These are phyloP conservation scores for Agrocybe pediades DNA, from an alignment of 768 basidiomycete species.

Conservation along the genomic window DNA sequence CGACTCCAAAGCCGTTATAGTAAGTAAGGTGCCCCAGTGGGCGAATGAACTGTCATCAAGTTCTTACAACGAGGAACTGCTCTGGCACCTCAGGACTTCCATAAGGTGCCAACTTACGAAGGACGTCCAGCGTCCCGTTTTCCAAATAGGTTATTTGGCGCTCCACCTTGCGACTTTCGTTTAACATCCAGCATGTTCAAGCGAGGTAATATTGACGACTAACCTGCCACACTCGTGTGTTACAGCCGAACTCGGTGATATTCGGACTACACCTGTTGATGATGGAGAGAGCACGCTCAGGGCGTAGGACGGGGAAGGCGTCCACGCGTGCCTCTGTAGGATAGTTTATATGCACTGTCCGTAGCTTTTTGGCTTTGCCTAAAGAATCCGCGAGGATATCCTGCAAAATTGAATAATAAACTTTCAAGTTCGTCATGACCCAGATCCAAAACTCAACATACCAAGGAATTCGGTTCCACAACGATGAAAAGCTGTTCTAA, in stretches of 20 bases:
- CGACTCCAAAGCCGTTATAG: no score
- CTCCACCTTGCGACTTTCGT: conserved; percentile 41
- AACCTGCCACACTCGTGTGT: conserved; percentile 73
- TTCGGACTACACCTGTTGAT: conserved; percentile 50
- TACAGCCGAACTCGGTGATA: conserved; percentile 66
- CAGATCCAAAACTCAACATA: conserved; percentile 32
- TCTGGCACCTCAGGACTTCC: conserved; percentile 73
- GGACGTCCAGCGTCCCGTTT: conserved; percentile 35
- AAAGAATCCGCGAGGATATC: conserved; percentile 42
- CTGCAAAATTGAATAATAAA: conserved; percentile 27
- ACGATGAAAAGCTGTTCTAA: conserved; percentile 71
- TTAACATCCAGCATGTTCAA: neutral
- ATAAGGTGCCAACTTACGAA: conserved; percentile 45
- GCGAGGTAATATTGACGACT: conserved; percentile 10
- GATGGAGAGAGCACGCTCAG: conserved; percentile 43
- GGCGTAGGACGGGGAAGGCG: conserved; percentile 29
- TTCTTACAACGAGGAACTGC: conserved; percentile 67
- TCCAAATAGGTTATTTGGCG: conserved; percentile 36
- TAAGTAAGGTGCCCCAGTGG: no score
- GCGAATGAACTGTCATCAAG: no score
- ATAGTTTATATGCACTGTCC: conserved; percentile 64
- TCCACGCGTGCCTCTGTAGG: conserved; percentile 31
- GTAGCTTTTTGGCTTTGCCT: conserved; percentile 45
- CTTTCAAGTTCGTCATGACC: neutral
- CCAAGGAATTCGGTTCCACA: conserved; percentile 46